Base-by-base conservation (phyloP, 352 stramenopile species). In the Globisporangium alternatum region DNA sequence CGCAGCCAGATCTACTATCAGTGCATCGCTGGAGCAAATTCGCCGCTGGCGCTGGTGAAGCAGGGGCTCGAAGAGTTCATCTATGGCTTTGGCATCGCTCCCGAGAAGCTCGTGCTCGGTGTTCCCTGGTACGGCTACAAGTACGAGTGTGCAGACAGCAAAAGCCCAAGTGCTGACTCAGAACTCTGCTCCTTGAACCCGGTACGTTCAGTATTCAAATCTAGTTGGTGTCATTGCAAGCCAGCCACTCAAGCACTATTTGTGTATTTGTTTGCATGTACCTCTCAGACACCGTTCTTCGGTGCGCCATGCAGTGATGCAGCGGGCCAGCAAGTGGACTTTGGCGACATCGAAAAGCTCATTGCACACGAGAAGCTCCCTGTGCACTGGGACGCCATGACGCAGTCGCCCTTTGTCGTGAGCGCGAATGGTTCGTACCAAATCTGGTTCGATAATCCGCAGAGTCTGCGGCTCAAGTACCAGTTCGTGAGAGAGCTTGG, bases 121-220 rank as follows among this genome's bases (percentile, higher is more conserved):
- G 69, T 97, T 43, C 90, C 90, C 4, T 97, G 90, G 90, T 98
- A 98, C 60, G 90, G 83, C 53, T 98, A 98, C 72, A 64, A 75
- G 33, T 98, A 97, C 71, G 62, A 59, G 53, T 97, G 90, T 62
- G 31, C 74, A 25, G 17, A 44, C 12, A 45, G 52, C 25, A 58
- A 21, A n/a, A 6, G 17, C 35, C 30, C 33, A 4, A 5, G 22
- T 17, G 66, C 19, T 12, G n/a, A 17, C n/a, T 30, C 44, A 5
- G 5, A 4, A 7, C n/a, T 83, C 28, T 87, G 76, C 37, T 37
- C 43, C 1, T 77, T 86, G 56, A 44, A 61, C 2, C 52, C 52
- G 44, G 70, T 77, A 60, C 48, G 67, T 64, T 19, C 17, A 22
- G 6, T 37, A 21, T 35, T 19, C 44, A 22, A 9, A 12, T 57